Conservation (phyloP, 306 rosid species). For the Cucurbita moschata region DNA sequence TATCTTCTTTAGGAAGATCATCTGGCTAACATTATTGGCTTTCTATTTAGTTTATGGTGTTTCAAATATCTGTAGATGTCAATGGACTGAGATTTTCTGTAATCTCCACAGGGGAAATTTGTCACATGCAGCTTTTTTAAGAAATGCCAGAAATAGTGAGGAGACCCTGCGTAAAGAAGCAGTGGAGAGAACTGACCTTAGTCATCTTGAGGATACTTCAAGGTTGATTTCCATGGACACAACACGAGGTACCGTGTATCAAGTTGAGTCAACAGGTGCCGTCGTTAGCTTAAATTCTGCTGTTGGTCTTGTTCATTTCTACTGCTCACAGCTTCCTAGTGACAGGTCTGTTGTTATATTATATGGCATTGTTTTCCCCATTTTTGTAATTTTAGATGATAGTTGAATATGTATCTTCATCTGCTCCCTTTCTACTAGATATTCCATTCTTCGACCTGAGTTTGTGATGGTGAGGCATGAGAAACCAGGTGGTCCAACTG, state of each 20-base stretch:
- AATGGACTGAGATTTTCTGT: conserved; percentile 7
- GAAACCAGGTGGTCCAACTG: conserved; percentile 64
- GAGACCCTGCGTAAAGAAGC: conserved; percentile 95
- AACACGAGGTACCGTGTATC: conserved; percentile 70
- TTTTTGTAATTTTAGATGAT: not conserved
- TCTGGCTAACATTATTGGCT: not conserved
- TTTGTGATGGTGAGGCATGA: conserved; percentile 93
- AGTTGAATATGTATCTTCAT: not conserved
- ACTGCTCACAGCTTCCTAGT: conserved; percentile 98
- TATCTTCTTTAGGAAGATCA: not conserved
- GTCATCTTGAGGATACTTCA: conserved; percentile 78
- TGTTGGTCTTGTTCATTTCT: conserved; percentile 90
- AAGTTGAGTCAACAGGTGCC: conserved; percentile 97
- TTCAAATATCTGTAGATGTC: conserved; percentile 4
- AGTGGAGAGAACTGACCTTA: conserved; percentile 93
- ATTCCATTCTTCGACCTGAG: conserved; percentile 95
- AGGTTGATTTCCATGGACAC: conserved; percentile 73
- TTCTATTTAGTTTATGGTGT: not conserved
- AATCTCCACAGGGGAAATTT: conserved; percentile 53
- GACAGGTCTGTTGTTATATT: conserved; percentile 51
- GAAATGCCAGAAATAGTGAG: conserved; percentile 94
- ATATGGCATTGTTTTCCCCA: not conserved
- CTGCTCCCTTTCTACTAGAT: conserved; percentile 24
- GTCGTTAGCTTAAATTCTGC: conserved; percentile 96
- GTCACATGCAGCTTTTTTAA: conserved; percentile 86